Evolutionary conservation across 1,284 basidiomycete genomes (phyloP).

Genomic region (Naganishia cerealis): DNA sequence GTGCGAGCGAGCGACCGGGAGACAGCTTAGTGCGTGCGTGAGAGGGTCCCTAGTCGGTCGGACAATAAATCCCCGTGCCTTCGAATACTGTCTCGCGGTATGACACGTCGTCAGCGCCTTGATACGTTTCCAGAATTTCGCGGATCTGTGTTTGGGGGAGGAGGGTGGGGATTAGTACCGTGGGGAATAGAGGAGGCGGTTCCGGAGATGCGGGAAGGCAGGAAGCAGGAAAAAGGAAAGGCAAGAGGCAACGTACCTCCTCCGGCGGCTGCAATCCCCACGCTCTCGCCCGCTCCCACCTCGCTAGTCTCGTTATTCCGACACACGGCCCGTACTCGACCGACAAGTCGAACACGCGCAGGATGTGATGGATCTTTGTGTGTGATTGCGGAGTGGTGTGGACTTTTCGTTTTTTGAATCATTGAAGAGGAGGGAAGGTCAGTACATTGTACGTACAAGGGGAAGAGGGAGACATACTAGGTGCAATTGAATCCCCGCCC

Average conservation of each 20-base stretch:
- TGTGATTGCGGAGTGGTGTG: conserved; percentile 43
- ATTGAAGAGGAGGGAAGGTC: not conserved
- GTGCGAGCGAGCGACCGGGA: too few relatives aligned
- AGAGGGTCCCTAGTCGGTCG: conserved; percentile 9
- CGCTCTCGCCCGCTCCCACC: conserved; percentile 81
- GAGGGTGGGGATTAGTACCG: not conserved
- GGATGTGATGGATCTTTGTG: conserved; percentile 60
- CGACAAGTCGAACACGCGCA: conserved; percentile 77
- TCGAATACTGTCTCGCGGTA: conserved; percentile 60
- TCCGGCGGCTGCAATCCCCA: conserved; percentile 79
- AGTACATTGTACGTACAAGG: conserved; percentile 5
- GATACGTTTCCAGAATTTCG: conserved; percentile 66
- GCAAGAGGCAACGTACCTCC: conserved; percentile 61
- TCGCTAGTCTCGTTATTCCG: conserved; percentile 75
- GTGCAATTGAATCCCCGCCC: conserved; percentile 54
- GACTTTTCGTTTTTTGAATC: conserved; percentile 1
- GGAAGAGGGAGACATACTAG: not conserved
- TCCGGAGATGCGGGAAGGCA: not conserved
- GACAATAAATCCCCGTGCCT: conserved; percentile 32
- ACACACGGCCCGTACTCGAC: conserved; percentile 83
- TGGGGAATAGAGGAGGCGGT: not conserved
- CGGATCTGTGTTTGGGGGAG: conserved; percentile 67
- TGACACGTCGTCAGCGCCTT: conserved; percentile 58
- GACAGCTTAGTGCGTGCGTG: too few relatives aligned
- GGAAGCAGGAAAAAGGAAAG: not conserved